Conservation (phyloP, 306 rosid species). For the Spatholobus suberectus region DNA sequence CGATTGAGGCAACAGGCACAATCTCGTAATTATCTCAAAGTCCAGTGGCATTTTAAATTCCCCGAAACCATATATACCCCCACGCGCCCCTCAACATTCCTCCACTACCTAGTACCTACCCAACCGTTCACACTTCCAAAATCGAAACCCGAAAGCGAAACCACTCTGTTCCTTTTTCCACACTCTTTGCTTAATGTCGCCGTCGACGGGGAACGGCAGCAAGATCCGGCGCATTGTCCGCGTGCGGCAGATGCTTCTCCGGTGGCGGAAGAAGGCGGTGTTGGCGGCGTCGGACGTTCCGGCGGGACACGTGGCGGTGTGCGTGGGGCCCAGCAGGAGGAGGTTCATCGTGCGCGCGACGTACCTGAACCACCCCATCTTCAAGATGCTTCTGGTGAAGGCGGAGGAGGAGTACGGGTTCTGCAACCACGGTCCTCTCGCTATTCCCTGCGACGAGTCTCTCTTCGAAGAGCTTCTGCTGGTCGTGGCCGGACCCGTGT, state of each 20-base stretch:
- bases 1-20: conserved; percentile 9
- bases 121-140: background rate
- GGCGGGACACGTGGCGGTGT: conserved; percentile 83
- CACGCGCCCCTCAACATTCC: background rate
- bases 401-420: conserved; percentile 98
- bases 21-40: conserved; percentile 72
- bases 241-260: conserved; percentile 83
- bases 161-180: background rate
- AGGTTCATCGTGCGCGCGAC: conserved; percentile 78
- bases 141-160: no score
- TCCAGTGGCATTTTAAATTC: conserved; percentile 19
- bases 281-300: conserved; percentile 71
- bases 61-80: conserved; percentile 24
- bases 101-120: background rate
- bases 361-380: conserved; percentile 87
- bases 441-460: conserved; percentile 83
- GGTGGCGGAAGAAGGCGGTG: conserved; percentile 74
- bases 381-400: conserved; percentile 70
- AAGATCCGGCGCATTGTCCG: conserved; percentile 83
- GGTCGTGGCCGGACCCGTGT: conserved; percentile 55
- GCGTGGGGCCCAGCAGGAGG: conserved; percentile 70
- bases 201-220: conserved; percentile 56
- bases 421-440: conserved; percentile 75
- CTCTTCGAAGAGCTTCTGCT: conserved; percentile 72
- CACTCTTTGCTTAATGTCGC: conserved; percentile 43